Conservation (phyloP, 2,329 filamentous ascomycete genomes). For the Talaromyces islandicus region DNA sequence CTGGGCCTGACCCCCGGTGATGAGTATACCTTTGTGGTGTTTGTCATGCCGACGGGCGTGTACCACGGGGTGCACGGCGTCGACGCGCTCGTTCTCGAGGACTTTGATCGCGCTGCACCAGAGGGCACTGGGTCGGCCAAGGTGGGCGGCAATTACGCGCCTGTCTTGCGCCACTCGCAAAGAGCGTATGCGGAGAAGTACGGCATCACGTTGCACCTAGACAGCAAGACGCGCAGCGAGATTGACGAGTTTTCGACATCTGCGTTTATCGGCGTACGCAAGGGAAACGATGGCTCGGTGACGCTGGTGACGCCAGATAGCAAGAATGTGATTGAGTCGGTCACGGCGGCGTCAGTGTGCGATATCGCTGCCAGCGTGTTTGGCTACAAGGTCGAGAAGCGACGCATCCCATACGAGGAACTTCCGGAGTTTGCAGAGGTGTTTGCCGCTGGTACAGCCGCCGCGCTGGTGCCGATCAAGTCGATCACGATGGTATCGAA, state of each 20-base stretch:
- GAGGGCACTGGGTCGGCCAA: slow-evolving; percentile 88
- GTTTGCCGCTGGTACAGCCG: slow-evolving; percentile 86
- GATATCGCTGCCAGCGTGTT: slow-evolving; percentile 64
- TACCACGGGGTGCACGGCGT: slow-evolving; percentile 89
- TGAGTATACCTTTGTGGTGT: slow-evolving; percentile 87
- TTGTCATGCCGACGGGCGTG: slow-evolving; percentile 83
- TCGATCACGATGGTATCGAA: slow-evolving; percentile 70
- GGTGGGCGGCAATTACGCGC: slow-evolving; percentile 92
- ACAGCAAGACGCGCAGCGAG: slow-evolving; percentile 75
- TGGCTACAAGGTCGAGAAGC: slow-evolving; percentile 77
- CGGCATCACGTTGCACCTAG: slow-evolving; percentile 91
- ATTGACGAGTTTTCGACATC: slow-evolving; percentile 95
- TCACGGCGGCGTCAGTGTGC: slow-evolving; percentile 74
- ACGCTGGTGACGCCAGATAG: slow-evolving; percentile 84
- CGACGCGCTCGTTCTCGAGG: slow-evolving; percentile 80
- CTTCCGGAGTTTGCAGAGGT: slow-evolving; percentile 65
- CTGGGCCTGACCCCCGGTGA: slow-evolving; percentile 81
- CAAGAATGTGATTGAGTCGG: slow-evolving; percentile 77
- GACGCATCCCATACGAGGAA: slow-evolving; percentile 58
- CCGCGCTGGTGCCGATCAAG: slow-evolving; percentile 82
- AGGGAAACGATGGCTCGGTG: slow-evolving; percentile 46
- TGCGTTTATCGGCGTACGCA: slow-evolving; percentile 77
- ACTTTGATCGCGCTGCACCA: slow-evolving; percentile 90
- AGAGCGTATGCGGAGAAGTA: slow-evolving; percentile 71
- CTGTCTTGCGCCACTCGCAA: slow-evolving; percentile 82